Evolutionary conservation across 2,329 filamentous ascomycete species (phyloP).

Genomic region (Fusarium sp.): DNA sequence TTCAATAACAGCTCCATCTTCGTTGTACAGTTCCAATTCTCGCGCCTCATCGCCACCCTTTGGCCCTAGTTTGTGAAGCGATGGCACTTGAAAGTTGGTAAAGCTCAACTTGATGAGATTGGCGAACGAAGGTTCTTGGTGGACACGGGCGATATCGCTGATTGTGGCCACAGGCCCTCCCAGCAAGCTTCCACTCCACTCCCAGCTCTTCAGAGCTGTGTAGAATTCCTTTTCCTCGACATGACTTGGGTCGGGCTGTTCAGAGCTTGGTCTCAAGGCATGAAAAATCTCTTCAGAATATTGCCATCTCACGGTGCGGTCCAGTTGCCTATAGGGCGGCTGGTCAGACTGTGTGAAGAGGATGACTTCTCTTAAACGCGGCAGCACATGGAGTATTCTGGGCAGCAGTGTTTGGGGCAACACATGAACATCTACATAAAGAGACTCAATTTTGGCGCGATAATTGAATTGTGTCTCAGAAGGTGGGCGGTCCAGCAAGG

Average conservation of each 20-base stretch:
- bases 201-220: constrained; percentile 67
- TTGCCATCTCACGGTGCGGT: constrained; percentile 74
- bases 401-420: constrained; percentile 60
- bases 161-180: constrained; percentile 62
- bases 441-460: constrained; percentile 76
- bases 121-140: constrained; percentile 70
- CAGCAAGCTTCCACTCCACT: constrained; percentile 72
- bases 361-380: constrained; percentile 77
- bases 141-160: constrained; percentile 66
- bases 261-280: constrained; percentile 70
- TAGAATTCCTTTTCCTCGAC: constrained; percentile 51
- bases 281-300: constrained; percentile 78
- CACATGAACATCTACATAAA: constrained; percentile 80
- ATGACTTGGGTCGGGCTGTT: constrained; percentile 49
- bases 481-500: constrained; percentile 69
- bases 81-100: constrained; percentile 74
- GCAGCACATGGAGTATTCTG: constrained; percentile 74
- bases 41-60: constrained; percentile 51
- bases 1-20: constrained; percentile 61
- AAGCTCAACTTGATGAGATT: constrained; percentile 70
- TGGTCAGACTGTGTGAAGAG: constrained; percentile 80
- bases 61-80: constrained; percentile 57
- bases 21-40: constrained; percentile 53
- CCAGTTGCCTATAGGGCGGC: constrained; percentile 74
- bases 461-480: constrained; percentile 72